Evolutionary conservation across 345 rosid genomes (phyloP).

Genomic region (Linum lewisii): DNA sequence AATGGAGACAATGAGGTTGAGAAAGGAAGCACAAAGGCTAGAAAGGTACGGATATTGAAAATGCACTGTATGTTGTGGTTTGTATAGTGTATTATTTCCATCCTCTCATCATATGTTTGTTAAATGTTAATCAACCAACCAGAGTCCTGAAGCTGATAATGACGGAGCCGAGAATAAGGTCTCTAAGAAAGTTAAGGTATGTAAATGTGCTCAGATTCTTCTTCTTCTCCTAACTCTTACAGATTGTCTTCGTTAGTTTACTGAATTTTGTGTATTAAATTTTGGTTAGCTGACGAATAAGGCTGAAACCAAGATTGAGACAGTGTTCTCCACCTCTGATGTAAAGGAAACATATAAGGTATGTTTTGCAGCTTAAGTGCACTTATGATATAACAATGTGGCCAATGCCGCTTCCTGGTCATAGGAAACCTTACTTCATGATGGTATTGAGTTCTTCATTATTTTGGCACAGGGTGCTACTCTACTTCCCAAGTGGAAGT

Average conservation of each 20-base stretch:
- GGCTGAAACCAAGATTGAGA: constrained; percentile 29
- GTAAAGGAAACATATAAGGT: constrained; percentile 71
- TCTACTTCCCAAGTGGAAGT: constrained; percentile 77
- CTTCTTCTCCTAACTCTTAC: background rate
- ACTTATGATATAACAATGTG: constrained; percentile 2
- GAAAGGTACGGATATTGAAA: constrained; percentile 1
- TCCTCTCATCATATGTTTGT: background rate
- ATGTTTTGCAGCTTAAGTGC: constrained; percentile 2
- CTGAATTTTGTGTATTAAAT: constrained; percentile 10
- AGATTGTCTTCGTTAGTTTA: background rate
- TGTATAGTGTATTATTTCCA: background rate
- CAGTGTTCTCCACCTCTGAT: constrained; percentile 49
- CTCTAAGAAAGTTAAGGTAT: constrained; percentile 46
- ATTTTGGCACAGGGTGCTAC: constrained; percentile 45
- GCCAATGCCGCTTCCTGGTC: constrained; percentile 3
- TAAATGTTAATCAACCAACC: background rate
- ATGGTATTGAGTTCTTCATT: constrained; percentile 1
- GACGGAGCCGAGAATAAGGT: constrained; percentile 22
- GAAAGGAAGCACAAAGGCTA: constrained; percentile 3
- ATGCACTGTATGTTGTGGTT: background rate
- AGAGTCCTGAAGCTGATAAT: constrained; percentile 24
- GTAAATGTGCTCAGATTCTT: background rate
- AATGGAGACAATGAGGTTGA: background rate
- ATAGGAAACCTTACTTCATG: constrained; percentile 1
- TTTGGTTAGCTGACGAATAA: constrained; percentile 24